Percentiles rank a stretch among this genome's conserved stretches.
These are phyloP conservation scores for Pyrus hybrid DNA, from an alignment of 331 rosid genomes.

Conservation along the genomic window DNA sequence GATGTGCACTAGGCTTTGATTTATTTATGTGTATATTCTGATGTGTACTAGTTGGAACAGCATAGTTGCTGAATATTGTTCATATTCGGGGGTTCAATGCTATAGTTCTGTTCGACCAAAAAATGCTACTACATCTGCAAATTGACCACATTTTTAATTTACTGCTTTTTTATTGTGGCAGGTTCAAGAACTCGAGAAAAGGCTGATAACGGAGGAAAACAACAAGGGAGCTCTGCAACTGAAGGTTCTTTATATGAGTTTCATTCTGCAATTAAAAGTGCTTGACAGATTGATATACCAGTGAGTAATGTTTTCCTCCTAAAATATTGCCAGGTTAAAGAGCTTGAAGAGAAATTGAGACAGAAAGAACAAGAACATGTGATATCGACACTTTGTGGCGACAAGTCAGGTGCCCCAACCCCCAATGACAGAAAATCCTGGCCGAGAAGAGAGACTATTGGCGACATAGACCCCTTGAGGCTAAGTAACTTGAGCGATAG, in stretches of 20 bases:
- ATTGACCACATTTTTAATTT: not conserved
- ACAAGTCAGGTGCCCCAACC: constrained; percentile 30
- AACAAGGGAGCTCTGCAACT: constrained; percentile 28
- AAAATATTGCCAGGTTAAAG: constrained; percentile 41
- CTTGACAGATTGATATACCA: not conserved
- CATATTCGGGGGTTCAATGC: not conserved
- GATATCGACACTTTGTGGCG: constrained; percentile 15
- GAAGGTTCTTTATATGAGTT: constrained; percentile 28
- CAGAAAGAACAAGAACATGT: constrained; percentile 35
- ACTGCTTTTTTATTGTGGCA: constrained; percentile 18
- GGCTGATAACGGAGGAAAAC: constrained; percentile 48
- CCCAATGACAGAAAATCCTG: constrained; percentile 24
- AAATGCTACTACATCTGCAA: not conserved
- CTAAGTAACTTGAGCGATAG: constrained; percentile 33
- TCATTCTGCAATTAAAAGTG: not conserved
- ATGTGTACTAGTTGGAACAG: not conserved
- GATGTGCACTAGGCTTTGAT: not conserved
- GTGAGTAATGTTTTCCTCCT: not conserved
- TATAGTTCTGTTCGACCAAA: not conserved
- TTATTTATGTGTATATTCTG: not conserved
- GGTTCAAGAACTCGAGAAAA: constrained; percentile 53
- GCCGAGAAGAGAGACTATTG: constrained; percentile 25
- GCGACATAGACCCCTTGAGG: constrained; percentile 35
- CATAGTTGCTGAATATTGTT: not conserved
- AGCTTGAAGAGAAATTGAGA: constrained; percentile 50